Base-by-base conservation (phyloP, 345 rosid genomes). In the Sisymbrium irio region DNA sequence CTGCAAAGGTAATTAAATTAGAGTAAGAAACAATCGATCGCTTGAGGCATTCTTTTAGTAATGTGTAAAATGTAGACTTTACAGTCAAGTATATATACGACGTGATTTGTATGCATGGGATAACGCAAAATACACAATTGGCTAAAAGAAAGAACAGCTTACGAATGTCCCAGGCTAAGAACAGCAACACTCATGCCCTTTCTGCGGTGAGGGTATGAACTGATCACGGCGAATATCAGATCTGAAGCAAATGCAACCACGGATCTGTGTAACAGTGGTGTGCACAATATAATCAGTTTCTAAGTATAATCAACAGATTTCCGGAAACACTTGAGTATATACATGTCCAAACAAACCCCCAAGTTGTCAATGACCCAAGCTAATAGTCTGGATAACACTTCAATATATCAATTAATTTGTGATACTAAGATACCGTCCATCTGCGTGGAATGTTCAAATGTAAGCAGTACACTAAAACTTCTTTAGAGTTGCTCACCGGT, bases 101-200 rank as follows among this genome's bases (percentile, higher is more conserved):
- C 3, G 5, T 25, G 19, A 3, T 35, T 47, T 53, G 37, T 15
- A n/a, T n/a, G n/a, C n/a, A n/a, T n/a, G n/a, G n/a, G n/a, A n/a
- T n/a, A n/a, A n/a, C n/a, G n/a, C n/a, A n/a, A n/a, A 27, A 41
- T 37, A 25, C 55, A 46, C 54, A 47, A 13, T 60, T 65, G 50
- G n/a, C 35, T 27, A 18, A 60, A 42, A 66, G 12, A 15, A 71
- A 65, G 17, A 62, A 73, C 51, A 17, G 56, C 96, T 83, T 86
- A 91, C 98, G 96, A 81, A 47, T 94, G 98, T 85, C 91, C 96
- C 27, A 94, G 89, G 76, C 97, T 91, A 37, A 94, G 85, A 44
- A 84, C 72, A 80, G 82, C 67, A 39, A 75, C 32, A 83, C 78
- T 84, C 71, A 88, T 74, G 75, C 87, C 92, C 83, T 71, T 83